Base-by-base conservation (phyloP, 2,329 filamentous ascomycete species). In the Penicillium sp. region DNA sequence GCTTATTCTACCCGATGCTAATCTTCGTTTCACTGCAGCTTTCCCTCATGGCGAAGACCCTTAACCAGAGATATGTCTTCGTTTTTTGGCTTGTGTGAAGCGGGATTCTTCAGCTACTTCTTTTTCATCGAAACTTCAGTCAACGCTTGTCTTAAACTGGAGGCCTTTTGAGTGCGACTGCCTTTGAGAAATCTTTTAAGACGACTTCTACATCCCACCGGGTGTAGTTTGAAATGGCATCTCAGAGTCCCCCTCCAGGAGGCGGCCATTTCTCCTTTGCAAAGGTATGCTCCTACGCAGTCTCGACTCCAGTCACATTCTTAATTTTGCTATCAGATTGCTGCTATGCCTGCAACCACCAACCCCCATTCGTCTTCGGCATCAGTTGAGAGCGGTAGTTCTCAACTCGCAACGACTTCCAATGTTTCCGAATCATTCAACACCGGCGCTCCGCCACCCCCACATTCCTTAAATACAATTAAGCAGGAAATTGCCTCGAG, bases 231-330 rank as follows among this genome's bases (percentile, higher is more conserved):
- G 57, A 49, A 44, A 70, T 69, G 67, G 56, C 60, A 54, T 64
- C 66, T 23, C 58, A 66, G 42, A 56, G 54, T 46, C 56, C 59
- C 43, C 53, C 58, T 28, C 46, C 52, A 45, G 61, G 57, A 54
- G 59, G 62, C 29, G 49, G 57, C 43, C 60, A 61, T 69, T 78
- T 84, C 58, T 87, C 85, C 35, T 89, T 89, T 75, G 86, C 86
- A 69, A 89, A 87, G 78, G 86, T 87, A 73, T 48, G 74, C 59
- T n/a, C 6, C 4, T 22, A 13, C 6, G 3, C 14, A 26, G 6
- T 22, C 13, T 49, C 24, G 28, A 16, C 13, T 9, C 8, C 14
- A n/a, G 31, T 23, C 22, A 20, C 34, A 37, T 41, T 16, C 41
- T 55, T 67, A 42, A 65, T 48, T 42, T 45, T 16, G 26, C 22